A percentile compares a stretch with the other conserved stretches of the same genome.
Evolutionary conservation across 2,329 filamentous ascomycete genomes (phyloP).

Genomic region (Trichophyton rubrum): DNA sequence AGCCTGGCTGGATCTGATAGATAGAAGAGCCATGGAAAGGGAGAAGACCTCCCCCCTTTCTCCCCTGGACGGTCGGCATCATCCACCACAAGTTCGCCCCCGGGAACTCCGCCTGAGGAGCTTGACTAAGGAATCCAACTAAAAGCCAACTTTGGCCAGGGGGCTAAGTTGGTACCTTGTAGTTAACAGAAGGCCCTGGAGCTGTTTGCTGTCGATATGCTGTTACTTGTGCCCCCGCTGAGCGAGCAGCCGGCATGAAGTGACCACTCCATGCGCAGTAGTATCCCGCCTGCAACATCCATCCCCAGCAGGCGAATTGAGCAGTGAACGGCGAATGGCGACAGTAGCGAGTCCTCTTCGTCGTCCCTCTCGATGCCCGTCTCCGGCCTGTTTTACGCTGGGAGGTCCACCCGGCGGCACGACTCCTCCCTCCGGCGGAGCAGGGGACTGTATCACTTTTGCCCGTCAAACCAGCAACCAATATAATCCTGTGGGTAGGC

Average conservation of each 20-base stretch:
- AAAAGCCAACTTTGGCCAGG: neutral
- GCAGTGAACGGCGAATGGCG: neutral
- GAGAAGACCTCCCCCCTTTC: too few relatives aligned
- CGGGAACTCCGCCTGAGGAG: too few relatives aligned
- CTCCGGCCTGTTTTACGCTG: too few relatives aligned
- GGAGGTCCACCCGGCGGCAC: neutral
- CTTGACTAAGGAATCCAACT: too few relatives aligned
- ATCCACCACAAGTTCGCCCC: neutral
- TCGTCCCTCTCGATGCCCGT: neutral
- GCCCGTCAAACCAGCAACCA: neutral
- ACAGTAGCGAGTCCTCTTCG: neutral
- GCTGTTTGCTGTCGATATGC: too few relatives aligned
- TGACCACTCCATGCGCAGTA: too few relatives aligned
- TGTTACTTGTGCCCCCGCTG: too few relatives aligned
- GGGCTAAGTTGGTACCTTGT: neutral
- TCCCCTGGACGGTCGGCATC: neutral
- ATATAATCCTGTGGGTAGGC: neutral
- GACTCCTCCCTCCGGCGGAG: neutral
- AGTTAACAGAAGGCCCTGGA: neutral
- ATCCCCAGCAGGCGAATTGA: too few relatives aligned
- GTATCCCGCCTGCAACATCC: too few relatives aligned
- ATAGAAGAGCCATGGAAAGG: neutral
- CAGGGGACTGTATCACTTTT: conserved; percentile 3
- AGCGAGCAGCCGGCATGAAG: too few relatives aligned
- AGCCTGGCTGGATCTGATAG: neutral